Evolutionary conservation across 331 rosid genomes (phyloP).

Genomic region (Quercus lobata): DNA sequence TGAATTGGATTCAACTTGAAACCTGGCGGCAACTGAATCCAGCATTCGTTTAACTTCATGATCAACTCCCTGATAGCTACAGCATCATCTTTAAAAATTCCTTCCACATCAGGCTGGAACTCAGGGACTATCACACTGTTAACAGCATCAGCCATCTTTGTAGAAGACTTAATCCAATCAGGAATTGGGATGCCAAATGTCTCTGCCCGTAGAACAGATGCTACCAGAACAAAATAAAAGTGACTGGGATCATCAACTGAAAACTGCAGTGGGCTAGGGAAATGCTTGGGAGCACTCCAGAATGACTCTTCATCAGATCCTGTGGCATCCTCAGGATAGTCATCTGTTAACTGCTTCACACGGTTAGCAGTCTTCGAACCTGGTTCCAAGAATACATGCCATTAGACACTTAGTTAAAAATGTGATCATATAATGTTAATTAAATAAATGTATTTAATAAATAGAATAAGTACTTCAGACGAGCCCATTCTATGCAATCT

Average conservation of each 20-base stretch:
- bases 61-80: slow-evolving; percentile 70
- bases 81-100: slow-evolving; percentile 69
- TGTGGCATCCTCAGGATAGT: slow-evolving; percentile 91
- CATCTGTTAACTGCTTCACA: slow-evolving; percentile 80
- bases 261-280: slow-evolving; percentile 80
- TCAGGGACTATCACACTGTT: slow-evolving; percentile 74
- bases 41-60: slow-evolving; percentile 50
- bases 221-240: slow-evolving; percentile 76
- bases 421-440: background rate
- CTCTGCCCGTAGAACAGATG: slow-evolving; percentile 71
- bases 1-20: slow-evolving; percentile 90
- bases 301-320: slow-evolving; percentile 89
- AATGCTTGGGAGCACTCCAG: slow-evolving; percentile 97
- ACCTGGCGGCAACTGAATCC: slow-evolving; percentile 48
- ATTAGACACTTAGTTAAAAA: background rate
- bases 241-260: slow-evolving; percentile 67
- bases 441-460: background rate
- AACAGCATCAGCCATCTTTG: slow-evolving; percentile 63
- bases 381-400: slow-evolving; percentile 16
- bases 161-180: slow-evolving; percentile 70
- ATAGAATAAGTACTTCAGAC: slow-evolving; percentile 53
- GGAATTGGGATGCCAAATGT: slow-evolving; percentile 87
- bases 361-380: slow-evolving; percentile 93
- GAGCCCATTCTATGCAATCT: slow-evolving; percentile 87
- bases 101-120: slow-evolving; percentile 68